phyloP scores from a whole-genome alignment of 2,329 filamentous ascomycete species.

The Diaporthe citrichinensis region DNA sequence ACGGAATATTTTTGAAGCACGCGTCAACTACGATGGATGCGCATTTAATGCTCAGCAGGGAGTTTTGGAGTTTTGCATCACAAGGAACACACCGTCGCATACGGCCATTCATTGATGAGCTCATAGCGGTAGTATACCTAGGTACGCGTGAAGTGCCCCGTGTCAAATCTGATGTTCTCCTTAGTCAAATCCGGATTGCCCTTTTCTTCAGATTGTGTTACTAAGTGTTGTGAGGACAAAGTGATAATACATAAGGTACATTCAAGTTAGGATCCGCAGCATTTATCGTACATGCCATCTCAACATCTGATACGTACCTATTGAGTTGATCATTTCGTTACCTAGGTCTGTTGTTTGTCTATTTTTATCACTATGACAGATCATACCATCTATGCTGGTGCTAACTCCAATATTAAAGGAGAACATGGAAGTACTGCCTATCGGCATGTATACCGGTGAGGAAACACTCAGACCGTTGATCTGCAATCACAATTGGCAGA shows the following conservation, averaged over 20 bases:
- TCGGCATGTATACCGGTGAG: not conserved
- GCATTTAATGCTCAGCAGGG: not conserved
- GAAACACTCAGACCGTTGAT: not conserved
- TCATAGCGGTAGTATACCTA: too few relatives aligned
- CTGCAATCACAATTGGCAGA: not conserved
- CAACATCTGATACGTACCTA: too few relatives aligned
- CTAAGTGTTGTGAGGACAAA: not conserved
- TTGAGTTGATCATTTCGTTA: not conserved
- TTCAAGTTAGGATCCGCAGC: not conserved
- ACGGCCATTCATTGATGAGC: not conserved
- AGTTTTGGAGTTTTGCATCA: not conserved
- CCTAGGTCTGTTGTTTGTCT: not conserved
- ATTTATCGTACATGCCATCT: not conserved
- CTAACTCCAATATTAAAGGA: not conserved
- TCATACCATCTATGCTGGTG: not conserved
- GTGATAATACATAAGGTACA: not conserved
- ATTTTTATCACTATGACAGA: not conserved
- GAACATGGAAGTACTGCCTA: not conserved
- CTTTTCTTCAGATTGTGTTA: not conserved
- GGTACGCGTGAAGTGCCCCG: not conserved
- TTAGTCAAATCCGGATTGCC: not conserved
- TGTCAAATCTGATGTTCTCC: not conserved
- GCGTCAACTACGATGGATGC: not conserved
- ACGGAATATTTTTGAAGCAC: not conserved
- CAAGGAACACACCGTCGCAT: not conserved